phyloP scores from a whole-genome alignment of 805 yeast genomes.

The Candida pseudoglaebosa region DNA sequence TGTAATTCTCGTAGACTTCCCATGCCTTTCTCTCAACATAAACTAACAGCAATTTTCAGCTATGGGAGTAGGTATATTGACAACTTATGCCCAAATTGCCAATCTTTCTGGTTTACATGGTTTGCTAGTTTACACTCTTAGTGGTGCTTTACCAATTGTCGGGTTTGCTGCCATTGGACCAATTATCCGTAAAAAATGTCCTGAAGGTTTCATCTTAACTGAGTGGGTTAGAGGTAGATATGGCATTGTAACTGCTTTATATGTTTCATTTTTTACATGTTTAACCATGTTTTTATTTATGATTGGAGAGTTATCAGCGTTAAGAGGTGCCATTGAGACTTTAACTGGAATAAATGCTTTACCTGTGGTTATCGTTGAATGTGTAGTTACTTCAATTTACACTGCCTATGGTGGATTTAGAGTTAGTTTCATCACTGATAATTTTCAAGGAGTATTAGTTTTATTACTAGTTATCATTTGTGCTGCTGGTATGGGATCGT shows the following conservation, averaged over 20 bases:
- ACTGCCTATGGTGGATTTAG: constrained; percentile 87
- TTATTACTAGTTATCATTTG: constrained; percentile 64
- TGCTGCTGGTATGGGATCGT: constrained; percentile 72
- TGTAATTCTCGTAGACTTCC: constrained; percentile 2
- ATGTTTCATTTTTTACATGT: constrained; percentile 76
- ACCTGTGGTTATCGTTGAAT: constrained; percentile 79
- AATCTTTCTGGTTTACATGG: constrained; percentile 87
- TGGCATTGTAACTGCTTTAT: constrained; percentile 69
- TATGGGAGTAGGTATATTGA: constrained; percentile 83
- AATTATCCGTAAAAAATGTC: constrained; percentile 68
- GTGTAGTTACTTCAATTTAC: constrained; percentile 82
- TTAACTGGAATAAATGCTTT: constrained; percentile 76
- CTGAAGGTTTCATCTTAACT: constrained; percentile 86
- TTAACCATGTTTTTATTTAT: constrained; percentile 81
- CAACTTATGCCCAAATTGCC: constrained; percentile 85
- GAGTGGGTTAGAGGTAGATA: constrained; percentile 90
- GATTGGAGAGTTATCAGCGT: constrained; percentile 83
- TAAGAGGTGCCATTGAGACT: constrained; percentile 70
- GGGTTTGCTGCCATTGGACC: constrained; percentile 86
- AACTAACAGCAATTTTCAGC: constrained; percentile 37
- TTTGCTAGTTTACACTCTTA: constrained; percentile 68
- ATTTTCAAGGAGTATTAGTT: constrained; percentile 76
- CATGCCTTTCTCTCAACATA: not conserved
- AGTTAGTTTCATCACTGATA: constrained; percentile 84
- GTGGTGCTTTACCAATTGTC: constrained; percentile 81